Base-by-base conservation (phyloP, 208 protist genomes). In the Acanthamoeba healyi region DNA sequence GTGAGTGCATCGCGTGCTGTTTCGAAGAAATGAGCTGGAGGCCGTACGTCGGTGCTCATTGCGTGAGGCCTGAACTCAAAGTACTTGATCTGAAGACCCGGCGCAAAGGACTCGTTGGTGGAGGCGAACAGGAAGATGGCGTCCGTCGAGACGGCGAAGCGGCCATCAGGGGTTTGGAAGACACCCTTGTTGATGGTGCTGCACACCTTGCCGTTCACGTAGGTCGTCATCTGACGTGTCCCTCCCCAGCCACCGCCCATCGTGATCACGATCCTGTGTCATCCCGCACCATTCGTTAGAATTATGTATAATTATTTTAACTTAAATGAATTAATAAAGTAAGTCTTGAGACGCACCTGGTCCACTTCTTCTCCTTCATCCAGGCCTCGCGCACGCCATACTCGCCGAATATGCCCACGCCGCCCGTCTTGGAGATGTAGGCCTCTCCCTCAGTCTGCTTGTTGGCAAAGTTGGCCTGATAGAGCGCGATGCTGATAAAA, bases 361-460 rank as follows among this genome's bases (percentile, higher is more conserved):
- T 93, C 89, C 89, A 93, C 17, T 82, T 77, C 51, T 93, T 77
- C 34, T 77, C 65, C 44, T 65, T 54, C 34, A 93, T 61, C 67
- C 61, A 93, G 29, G 89, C 89, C 89, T 93, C 89, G 0, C 89
- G 61, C 46, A 93, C 89, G 49, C 89, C 89, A 36, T 93, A 93
- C 36, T 93, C 89, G 51, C 89, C 89, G 36, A 93, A 93, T 15
- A 93, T 93, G 44, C 89, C 89, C 26, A 93, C 89, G 34, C 89
- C 89, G 56, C 89, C 89, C 4, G 67, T 93, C 40, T 93, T 93
- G 34, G 46, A 70, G 40, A 93, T 93, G 89, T 93, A 93, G 49
- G 89, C 89, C 70, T 93, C 89, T 77, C 89, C 89, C 56, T 93
- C 89, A 49, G 67, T 93, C 34, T 77, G 89, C 67, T 82, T 93